Evolutionary conservation across 305 asterid genomes (phyloP).

Genomic region (Plantago lanceolata): DNA sequence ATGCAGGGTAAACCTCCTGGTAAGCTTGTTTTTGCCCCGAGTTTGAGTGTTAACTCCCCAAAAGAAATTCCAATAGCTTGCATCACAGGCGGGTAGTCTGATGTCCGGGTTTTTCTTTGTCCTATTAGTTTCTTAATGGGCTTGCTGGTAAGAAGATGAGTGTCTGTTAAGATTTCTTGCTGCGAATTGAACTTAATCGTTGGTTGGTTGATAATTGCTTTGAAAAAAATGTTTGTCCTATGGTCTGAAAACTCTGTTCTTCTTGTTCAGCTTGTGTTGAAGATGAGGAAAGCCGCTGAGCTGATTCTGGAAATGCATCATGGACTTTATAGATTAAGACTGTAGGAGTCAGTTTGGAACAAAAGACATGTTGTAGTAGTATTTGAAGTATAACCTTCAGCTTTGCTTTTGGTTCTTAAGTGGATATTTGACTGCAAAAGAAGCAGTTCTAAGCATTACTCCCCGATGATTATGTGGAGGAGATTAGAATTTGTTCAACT

Average conservation of each 20-base stretch:
- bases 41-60: neutral
- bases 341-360: neutral
- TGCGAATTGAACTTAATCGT: neutral
- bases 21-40: no score
- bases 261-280: conserved; percentile 26
- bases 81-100: no score
- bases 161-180: neutral
- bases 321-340: neutral
- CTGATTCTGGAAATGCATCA: neutral
- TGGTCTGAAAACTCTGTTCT: neutral
- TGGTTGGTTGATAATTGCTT: neutral
- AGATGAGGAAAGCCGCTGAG: conserved; percentile 24
- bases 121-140: neutral
- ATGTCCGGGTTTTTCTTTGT: neutral
- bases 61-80: neutral
- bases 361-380: neutral
- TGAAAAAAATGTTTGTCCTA: neutral
- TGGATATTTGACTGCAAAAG: neutral
- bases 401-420: neutral
- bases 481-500: neutral
- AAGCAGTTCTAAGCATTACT: neutral
- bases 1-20: no score
- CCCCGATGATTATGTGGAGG: neutral
- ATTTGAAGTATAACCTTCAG: neutral
- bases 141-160: neutral